These are phyloP conservation scores for Planoprotostelium fungivorum DNA, from an alignment of 78 protist species.

Conservation along the genomic window DNA sequence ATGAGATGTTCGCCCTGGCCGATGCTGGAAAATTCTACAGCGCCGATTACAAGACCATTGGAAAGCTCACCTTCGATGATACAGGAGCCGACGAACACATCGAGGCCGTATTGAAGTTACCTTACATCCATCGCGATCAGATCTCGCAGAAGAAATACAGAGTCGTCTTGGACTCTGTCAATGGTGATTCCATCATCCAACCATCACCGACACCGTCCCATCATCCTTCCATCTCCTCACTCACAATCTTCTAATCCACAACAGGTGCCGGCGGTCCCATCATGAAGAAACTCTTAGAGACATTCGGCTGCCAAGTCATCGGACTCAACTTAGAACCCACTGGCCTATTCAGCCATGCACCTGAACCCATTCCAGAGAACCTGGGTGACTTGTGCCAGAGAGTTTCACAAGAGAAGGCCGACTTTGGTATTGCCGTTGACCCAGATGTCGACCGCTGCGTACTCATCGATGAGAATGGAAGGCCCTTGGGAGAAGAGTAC, in stretches of 20 bases:
- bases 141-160: constrained; percentile 12
- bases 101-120: constrained; percentile 16
- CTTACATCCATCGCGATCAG: constrained; percentile 30
- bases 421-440: constrained; percentile 71
- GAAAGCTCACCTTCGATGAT: neutral
- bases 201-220: neutral
- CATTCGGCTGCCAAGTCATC: constrained; percentile 33
- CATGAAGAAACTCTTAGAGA: constrained; percentile 13
- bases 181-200: constrained; percentile 17
- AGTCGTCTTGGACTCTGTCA: constrained; percentile 54
- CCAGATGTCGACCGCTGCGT: constrained; percentile 78
- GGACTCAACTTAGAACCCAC: constrained; percentile 66
- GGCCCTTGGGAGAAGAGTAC: constrained; percentile 66
- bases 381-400: constrained; percentile 46
- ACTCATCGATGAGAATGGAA: constrained; percentile 59
- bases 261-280: constrained; percentile 63
- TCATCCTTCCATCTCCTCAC: neutral
- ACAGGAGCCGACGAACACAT: constrained; percentile 43
- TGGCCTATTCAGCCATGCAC: constrained; percentile 65
- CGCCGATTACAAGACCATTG: neutral
- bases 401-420: constrained; percentile 26
- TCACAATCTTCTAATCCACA: neutral
- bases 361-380: constrained; percentile 67
- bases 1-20: constrained; percentile 34
- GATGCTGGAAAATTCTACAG: constrained; percentile 18